These are phyloP conservation scores for Pythium guiyangense DNA, from an alignment of 352 stramenopile genomes.

Conservation along the genomic window DNA sequence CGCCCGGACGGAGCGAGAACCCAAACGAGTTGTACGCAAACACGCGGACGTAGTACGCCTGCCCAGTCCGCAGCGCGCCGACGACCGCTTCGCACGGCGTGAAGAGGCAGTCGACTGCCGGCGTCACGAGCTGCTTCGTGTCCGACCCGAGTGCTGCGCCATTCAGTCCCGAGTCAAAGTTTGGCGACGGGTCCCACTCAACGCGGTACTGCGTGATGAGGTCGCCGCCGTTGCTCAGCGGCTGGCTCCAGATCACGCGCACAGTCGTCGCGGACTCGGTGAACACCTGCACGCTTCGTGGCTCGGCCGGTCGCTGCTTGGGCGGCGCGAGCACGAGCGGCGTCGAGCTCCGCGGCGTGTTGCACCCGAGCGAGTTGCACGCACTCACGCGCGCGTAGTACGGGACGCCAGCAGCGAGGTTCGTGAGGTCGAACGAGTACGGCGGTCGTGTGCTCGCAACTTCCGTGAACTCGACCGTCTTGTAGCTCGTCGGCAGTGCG, in stretches of 20 bases:
- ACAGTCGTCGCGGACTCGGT: constrained; percentile 71
- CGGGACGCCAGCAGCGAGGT: constrained; percentile 62
- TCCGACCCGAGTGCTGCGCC: constrained; percentile 76
- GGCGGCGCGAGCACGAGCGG: constrained; percentile 73
- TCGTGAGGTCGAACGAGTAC: constrained; percentile 47
- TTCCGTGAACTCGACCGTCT: constrained; percentile 25
- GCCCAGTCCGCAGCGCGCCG: constrained; percentile 63
- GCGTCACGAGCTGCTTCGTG: constrained; percentile 59
- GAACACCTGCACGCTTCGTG: constrained; percentile 74
- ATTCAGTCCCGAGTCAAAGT: constrained; percentile 74
- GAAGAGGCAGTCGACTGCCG: constrained; percentile 71
- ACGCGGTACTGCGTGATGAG: constrained; percentile 92
- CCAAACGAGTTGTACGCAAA: constrained; percentile 92
- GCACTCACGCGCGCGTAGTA: constrained; percentile 90
- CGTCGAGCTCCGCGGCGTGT: constrained; percentile 65
- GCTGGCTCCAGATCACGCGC: constrained; percentile 86
- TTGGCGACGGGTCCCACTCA: constrained; percentile 89
- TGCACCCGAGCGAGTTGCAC: constrained; percentile 89
- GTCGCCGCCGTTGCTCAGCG: constrained; percentile 88
- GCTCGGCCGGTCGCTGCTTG: constrained; percentile 83
- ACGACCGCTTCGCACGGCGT: constrained; percentile 84
- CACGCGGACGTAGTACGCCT: constrained; percentile 87
- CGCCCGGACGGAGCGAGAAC: constrained; percentile 69
- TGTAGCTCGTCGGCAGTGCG: constrained; percentile 45
- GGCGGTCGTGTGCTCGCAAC: constrained; percentile 7